Conservation (phyloP, 768 basidiomycete species). For the Russula sp. region DNA sequence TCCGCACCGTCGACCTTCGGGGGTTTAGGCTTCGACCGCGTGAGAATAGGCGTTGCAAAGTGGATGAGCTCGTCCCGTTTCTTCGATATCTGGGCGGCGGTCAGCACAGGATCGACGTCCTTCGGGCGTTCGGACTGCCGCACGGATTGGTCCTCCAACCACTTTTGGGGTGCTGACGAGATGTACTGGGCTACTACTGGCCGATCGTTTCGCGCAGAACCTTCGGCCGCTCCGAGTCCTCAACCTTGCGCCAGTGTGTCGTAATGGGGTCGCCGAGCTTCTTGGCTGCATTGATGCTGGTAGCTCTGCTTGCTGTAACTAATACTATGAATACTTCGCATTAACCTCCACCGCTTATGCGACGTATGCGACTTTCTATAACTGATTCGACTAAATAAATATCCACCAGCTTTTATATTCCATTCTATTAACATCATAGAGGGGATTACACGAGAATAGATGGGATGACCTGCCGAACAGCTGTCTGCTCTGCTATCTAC, state of each 20-base stretch:
- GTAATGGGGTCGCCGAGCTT: constrained; percentile 82
- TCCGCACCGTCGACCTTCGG: constrained; percentile 60
- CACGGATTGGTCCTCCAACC: constrained; percentile 90
- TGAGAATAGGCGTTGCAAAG: constrained; percentile 85
- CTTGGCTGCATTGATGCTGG: constrained; percentile 78
- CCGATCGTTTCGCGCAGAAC: constrained; percentile 86
- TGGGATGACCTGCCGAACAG: too few species aligned
- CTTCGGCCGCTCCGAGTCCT: constrained; percentile 56
- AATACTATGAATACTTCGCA: too few species aligned
- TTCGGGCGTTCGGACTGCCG: constrained; percentile 85
- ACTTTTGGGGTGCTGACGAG: constrained; percentile 81
- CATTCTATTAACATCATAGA: too few species aligned
- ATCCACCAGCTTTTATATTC: too few species aligned
- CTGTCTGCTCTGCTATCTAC: too few species aligned
- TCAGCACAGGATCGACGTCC: constrained; percentile 83
- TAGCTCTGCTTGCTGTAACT: not conserved
- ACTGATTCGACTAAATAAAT: too few species aligned
- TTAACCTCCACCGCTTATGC: too few species aligned
- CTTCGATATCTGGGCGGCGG: constrained; percentile 76
- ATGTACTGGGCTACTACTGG: too few species aligned
- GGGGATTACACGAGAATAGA: too few species aligned
- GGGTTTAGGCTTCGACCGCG: constrained; percentile 87
- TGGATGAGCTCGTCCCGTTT: constrained; percentile 90
- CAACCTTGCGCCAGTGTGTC: constrained; percentile 74
- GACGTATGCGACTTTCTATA: too few species aligned